Evolutionary conservation across 495 filamentous ascomycete species (phyloP).

Genomic region (Aspergillus carlsbadensis): DNA sequence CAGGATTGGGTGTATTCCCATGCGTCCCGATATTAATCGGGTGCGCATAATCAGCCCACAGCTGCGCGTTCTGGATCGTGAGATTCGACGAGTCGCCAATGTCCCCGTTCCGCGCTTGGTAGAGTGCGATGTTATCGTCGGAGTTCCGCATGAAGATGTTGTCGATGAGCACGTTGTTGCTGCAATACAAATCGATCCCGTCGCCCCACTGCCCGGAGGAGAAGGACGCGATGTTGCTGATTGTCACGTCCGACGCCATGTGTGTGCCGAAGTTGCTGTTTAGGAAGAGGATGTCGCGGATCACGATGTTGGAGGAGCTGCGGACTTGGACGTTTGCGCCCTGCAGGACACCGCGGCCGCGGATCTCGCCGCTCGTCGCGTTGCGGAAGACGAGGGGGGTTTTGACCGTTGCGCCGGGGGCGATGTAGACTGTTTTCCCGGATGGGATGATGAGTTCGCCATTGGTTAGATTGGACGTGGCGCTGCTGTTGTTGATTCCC

Average conservation of each 20-base stretch:
- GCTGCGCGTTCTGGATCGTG: slow-evolving; percentile 14
- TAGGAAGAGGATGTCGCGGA: slow-evolving; percentile 8
- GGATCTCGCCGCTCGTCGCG: slow-evolving; percentile 15
- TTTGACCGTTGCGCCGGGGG: slow-evolving; percentile 16
- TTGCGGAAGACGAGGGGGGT: slow-evolving; percentile 13
- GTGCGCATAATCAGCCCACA: slow-evolving; percentile 11
- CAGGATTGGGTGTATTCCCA: slow-evolving; percentile 12
- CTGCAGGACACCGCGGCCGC: slow-evolving; percentile 21
- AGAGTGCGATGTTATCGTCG: slow-evolving; percentile 20
- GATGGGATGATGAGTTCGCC: slow-evolving; percentile 15
- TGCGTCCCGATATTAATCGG: slow-evolving; percentile 21
- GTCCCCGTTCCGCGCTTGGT: slow-evolving; percentile 15
- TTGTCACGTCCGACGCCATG: slow-evolving; percentile 7
- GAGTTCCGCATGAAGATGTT: slow-evolving; percentile 20
- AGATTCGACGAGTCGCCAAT: slow-evolving; percentile 17
- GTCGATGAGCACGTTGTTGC: slow-evolving; percentile 5
- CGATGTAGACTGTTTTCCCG: slow-evolving; percentile 22
- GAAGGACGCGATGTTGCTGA: slow-evolving; percentile 11
- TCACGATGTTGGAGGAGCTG: slow-evolving; percentile 8
- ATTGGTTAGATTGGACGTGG: slow-evolving; percentile 2
- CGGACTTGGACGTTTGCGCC: slow-evolving; percentile 12
- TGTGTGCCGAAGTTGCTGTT: slow-evolving; percentile 13
- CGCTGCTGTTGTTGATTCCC: slow-evolving; percentile 17
- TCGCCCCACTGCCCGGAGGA: slow-evolving; percentile 17
- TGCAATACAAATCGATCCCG: slow-evolving; percentile 21